Conservation (phyloP, 1,284 basidiomycete genomes). For the Trametes sp. region DNA sequence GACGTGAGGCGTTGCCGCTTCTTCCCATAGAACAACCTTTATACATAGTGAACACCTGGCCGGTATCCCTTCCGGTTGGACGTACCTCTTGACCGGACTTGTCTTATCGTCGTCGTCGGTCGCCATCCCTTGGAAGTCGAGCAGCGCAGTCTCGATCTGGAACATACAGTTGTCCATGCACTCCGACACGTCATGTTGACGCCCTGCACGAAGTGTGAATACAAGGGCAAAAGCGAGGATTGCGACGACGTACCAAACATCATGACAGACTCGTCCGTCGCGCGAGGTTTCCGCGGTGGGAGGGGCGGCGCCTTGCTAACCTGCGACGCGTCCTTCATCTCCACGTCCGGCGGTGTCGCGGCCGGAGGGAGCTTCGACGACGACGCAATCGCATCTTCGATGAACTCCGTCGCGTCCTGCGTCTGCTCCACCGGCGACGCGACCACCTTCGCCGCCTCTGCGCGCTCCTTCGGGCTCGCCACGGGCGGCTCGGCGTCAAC, state of each 20-base stretch:
- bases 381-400: conserved; percentile 24
- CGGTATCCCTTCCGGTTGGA: conserved; percentile 1
- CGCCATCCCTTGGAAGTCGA: conserved; percentile 75
- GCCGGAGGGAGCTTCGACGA: conserved; percentile 32
- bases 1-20: conserved; percentile 83
- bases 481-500: conserved; percentile 36
- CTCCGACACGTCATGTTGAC: conserved; percentile 97
- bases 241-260: conserved; percentile 76
- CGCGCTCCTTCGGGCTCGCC: conserved; percentile 15
- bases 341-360: conserved; percentile 49
- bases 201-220: conserved; percentile 56
- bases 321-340: conserved; percentile 47
- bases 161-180: conserved; percentile 99
- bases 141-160: conserved; percentile 93
- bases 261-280: conserved; percentile 78
- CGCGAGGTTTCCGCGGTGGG: conserved; percentile 66
- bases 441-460: conserved; percentile 21
- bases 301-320: conserved; percentile 61
- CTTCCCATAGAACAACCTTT: conserved; percentile 85
- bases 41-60: background rate
- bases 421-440: conserved; percentile 42
- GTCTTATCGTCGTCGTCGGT: conserved; percentile 61
- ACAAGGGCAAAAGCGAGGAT: too few relatives aligned
- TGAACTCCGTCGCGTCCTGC: conserved; percentile 20
- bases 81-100: conserved; percentile 84